Evolutionary conservation across 2,329 filamentous ascomycete species (phyloP).

Genomic region (Stachybotrys echinatus): DNA sequence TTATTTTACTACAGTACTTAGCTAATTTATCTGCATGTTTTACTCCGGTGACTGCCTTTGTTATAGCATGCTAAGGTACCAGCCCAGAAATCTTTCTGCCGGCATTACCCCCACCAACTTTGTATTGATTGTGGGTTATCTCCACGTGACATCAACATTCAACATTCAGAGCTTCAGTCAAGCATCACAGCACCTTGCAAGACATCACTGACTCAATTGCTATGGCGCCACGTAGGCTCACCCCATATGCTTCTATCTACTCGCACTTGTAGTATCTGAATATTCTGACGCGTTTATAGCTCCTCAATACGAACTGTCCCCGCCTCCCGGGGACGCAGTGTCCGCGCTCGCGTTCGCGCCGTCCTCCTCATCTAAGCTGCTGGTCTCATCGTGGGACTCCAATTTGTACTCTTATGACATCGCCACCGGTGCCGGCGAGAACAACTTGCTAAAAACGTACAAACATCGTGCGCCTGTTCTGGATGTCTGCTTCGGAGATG

Average conservation of each 20-base stretch:
- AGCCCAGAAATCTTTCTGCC: too few species aligned
- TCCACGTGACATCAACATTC: conserved; percentile 31
- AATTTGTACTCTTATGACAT: conserved; percentile 87
- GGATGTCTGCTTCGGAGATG: conserved; percentile 83
- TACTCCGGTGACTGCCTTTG: too few species aligned
- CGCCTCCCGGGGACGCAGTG: conserved; percentile 81
- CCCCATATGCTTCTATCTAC: too few species aligned
- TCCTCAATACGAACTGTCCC: conserved; percentile 76
- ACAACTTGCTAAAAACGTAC: conserved; percentile 60
- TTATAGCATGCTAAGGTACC: too few species aligned
- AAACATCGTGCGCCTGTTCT: conserved; percentile 82
- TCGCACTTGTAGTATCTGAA: too few species aligned
- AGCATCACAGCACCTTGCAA: conserved; percentile 1
- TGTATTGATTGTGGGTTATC: conserved; percentile 14
- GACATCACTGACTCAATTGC: conserved; percentile 9
- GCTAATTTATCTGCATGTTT: too few species aligned
- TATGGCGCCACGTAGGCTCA: conserved; percentile 36
- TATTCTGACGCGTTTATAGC: conserved; percentile 35
- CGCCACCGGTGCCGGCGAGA: conserved; percentile 48
- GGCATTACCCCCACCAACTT: too few species aligned
- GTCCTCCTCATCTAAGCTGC: conserved; percentile 64
- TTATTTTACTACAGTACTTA: too few species aligned
- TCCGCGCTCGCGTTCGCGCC: conserved; percentile 84
- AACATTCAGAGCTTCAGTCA: conserved; percentile 23
- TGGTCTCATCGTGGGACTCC: conserved; percentile 95